Conservation (phyloP, 1,284 basidiomycete species). For the Malassezia equina region DNA sequence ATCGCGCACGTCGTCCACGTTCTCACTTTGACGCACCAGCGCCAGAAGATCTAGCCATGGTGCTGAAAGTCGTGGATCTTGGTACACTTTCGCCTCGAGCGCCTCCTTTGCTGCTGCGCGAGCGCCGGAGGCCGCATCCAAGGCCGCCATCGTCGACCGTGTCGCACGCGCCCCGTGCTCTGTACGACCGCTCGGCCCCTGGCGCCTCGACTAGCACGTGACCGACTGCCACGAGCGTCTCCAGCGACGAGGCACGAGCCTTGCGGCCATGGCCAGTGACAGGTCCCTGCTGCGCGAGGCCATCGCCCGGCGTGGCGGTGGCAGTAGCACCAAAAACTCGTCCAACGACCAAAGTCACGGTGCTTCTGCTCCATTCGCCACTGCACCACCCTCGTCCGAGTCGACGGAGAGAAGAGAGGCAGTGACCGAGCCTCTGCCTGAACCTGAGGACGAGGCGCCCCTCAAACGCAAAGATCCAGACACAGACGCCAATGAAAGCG, state of each 20-base stretch:
- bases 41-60: constrained; percentile 62
- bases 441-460: neutral
- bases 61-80: constrained; percentile 58
- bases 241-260: neutral
- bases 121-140: neutral
- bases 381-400: neutral
- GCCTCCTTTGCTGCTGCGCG: neutral
- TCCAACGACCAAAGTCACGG: too few species aligned
- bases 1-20: constrained; percentile 60
- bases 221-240: neutral
- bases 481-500: neutral
- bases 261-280: neutral
- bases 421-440: neutral
- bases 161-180: neutral
- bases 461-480: constrained; percentile 10
- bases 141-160: neutral
- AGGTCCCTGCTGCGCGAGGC: neutral
- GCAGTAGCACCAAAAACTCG: neutral
- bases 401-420: neutral
- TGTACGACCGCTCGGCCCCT: neutral
- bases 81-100: constrained; percentile 45
- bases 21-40: constrained; percentile 59
- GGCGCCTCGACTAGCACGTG: neutral
- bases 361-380: neutral
- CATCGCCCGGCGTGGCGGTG: neutral